Conservation (phyloP, 1,284 basidiomycete species). For the Veloporphyrellus conicus region DNA sequence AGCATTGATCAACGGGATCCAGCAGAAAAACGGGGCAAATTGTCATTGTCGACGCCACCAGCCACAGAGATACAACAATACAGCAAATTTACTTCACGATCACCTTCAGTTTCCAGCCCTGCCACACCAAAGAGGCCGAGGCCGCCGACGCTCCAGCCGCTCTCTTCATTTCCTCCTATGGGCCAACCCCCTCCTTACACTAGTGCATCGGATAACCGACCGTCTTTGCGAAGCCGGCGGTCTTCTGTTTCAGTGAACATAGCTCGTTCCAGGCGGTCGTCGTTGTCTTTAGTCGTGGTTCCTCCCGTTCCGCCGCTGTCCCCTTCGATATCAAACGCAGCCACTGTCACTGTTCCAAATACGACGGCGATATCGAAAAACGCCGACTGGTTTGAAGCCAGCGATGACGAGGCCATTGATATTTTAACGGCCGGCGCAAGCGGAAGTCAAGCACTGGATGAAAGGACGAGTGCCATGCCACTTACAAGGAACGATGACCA, state of each 20-base stretch:
- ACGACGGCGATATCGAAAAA: conserved; percentile 40
- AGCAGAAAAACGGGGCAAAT: conserved; percentile 43
- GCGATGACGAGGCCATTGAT: conserved; percentile 80
- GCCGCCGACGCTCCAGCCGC: conserved; percentile 37
- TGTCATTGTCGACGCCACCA: conserved; percentile 47
- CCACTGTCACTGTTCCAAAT: conserved; percentile 6
- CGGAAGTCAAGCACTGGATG: conserved; percentile 73
- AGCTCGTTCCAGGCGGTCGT: conserved; percentile 34
- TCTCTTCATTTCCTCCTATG: conserved; percentile 16
- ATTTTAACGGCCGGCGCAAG: conserved; percentile 72
- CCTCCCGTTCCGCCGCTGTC: conserved; percentile 44
- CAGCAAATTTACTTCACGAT: conserved; percentile 38
- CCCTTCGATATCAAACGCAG: conserved; percentile 28
- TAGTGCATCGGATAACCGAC: conserved; percentile 18
- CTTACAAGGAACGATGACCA: conserved; percentile 25
- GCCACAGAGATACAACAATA: conserved; percentile 33
- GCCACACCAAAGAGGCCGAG: conserved; percentile 27
- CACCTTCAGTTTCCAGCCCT: conserved; percentile 35
- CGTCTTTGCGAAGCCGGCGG: conserved; percentile 19
- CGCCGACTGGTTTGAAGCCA: conserved; percentile 67
- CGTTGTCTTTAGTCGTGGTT: conserved; percentile 58
- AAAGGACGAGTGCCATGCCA: conserved; percentile 63
- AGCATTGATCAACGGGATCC: conserved; percentile 37
- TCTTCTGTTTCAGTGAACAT: conserved; percentile 32
- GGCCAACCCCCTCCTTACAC: conserved; percentile 34